Base-by-base conservation (phyloP, 495 filamentous ascomycete species). In the Podospora comata region DNA sequence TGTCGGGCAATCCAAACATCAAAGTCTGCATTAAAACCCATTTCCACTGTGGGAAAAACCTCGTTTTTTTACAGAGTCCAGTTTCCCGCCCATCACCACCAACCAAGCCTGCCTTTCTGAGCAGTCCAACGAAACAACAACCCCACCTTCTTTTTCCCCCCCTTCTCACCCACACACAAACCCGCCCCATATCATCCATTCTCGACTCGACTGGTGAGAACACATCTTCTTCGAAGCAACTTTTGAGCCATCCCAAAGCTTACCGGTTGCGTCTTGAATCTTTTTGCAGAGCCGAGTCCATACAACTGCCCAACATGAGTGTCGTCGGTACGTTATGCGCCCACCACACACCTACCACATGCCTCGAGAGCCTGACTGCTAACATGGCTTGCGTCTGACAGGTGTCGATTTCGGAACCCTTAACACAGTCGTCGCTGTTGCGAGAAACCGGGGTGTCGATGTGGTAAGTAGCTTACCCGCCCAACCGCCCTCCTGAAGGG, bases 401-500 rank as follows among this genome's bases (percentile, higher is more conserved):
- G 93, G 95, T 77, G 88, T 97, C 75, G 95, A 99, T 88, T 90
- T 99, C 82, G 95, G 95, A 82, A 91, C 93, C 32, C 91, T 96
- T 75, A 97, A 96, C 85, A 97, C 94, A 71, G 94, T 96, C 76
- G 91, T 98, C 80, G 96, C 95, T 77, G 95, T 98, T 79, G 94
- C 95, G 72, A 85, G 94, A 77, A 98, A 98, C 79, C 91, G 96
- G 76, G 95, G 95, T 85, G 96, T 99, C 78, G 95, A 99, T 86
- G 96, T 99, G 80, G 94, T 97, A 89, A 75, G 93, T 96, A 72
- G 69, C 61, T 48, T 62, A 53, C 68, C 70, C 69, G 30, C 30
- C 56, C 55, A 20, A 19, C 55, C 55, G 55, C n/a, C n/a, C 23
- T 58, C 55, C n/a, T 58, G 30, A 20, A 15, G 55, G 4, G 5